Percentiles rank a stretch among this genome's conserved stretches.
These are phyloP conservation scores for Panicum miliaceum DNA, from an alignment of 176 grass and related monocot genomes.

Conservation along the genomic window DNA sequence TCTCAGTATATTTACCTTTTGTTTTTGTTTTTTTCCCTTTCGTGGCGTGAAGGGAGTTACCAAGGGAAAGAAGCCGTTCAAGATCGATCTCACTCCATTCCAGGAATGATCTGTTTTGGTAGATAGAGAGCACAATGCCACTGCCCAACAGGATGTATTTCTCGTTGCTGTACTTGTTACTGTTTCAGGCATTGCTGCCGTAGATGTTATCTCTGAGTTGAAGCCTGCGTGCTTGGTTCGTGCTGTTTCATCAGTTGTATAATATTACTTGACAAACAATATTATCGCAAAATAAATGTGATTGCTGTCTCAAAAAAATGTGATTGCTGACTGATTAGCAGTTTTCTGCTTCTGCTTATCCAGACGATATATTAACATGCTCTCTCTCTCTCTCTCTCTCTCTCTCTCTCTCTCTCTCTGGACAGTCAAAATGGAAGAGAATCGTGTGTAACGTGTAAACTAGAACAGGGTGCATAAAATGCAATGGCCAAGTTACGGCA, in stretches of 20 bases:
- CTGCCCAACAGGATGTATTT: not conserved
- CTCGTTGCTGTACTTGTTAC: not conserved
- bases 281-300: not conserved
- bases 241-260: not conserved
- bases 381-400: not conserved
- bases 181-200: not conserved
- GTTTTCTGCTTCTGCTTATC: not conserved
- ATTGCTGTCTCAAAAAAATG: not conserved
- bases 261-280: not conserved
- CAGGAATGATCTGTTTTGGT: constrained; percentile 38
- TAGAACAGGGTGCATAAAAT: not conserved
- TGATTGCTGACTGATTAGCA: not conserved
- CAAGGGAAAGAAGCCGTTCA: constrained; percentile 78
- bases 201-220: not conserved
- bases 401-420: not conserved
- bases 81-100: constrained; percentile 80
- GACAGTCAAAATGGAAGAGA: not conserved
- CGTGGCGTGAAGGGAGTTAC: constrained; percentile 51
- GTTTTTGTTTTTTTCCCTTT: not conserved
- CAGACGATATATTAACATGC: not conserved
- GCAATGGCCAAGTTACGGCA: not conserved
- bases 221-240: not conserved
- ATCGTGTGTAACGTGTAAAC: not conserved
- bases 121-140: not conserved
- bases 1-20: not conserved